Percentiles rank a stretch among this genome's conserved stretches.
Conservation (phyloP, 2,329 filamentous ascomycete species). For the Penicillium sp. region DNA sequence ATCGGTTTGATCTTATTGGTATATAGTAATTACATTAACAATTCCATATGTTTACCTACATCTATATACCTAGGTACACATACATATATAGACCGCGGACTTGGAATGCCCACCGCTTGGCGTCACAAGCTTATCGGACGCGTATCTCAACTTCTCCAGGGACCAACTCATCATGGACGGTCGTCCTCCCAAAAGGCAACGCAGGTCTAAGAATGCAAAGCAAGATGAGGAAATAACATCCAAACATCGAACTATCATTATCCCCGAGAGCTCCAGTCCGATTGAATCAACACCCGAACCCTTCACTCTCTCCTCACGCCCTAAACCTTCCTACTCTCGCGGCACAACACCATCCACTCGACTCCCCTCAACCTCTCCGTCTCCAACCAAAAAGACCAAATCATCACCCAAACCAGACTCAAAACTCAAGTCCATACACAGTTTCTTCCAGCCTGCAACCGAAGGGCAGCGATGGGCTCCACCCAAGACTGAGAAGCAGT, state of each 20-base stretch:
- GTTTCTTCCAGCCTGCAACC: constrained; percentile 43
- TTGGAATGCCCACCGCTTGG: constrained; percentile 8
- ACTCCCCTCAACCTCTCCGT: constrained; percentile 29
- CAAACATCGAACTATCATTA: background rate
- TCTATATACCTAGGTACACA: background rate
- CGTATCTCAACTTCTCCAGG: constrained; percentile 13
- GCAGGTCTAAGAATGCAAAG: constrained; percentile 28
- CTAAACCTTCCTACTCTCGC: constrained; percentile 14
- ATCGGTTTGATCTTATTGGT: background rate
- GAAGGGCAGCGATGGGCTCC: constrained; percentile 42
- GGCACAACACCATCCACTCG: constrained; percentile 9
- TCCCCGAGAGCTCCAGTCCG: constrained; percentile 4
- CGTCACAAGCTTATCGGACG: constrained; percentile 22
- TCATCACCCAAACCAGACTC: constrained; percentile 7
- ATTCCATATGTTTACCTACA: too few species aligned
- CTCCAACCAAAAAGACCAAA: constrained; percentile 32
- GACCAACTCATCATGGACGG: constrained; percentile 32
- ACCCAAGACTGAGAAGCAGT: constrained; percentile 26
- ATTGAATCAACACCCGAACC: constrained; percentile 7
- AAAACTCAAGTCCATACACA: constrained; percentile 39
- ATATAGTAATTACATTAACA: background rate
- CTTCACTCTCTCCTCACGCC: constrained; percentile 15
- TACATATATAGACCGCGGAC: too few species aligned
- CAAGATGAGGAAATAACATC: background rate
- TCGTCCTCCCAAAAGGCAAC: constrained; percentile 40